Evolutionary conservation across 345 rosid genomes (phyloP).

Genomic region (Camelina neglecta): DNA sequence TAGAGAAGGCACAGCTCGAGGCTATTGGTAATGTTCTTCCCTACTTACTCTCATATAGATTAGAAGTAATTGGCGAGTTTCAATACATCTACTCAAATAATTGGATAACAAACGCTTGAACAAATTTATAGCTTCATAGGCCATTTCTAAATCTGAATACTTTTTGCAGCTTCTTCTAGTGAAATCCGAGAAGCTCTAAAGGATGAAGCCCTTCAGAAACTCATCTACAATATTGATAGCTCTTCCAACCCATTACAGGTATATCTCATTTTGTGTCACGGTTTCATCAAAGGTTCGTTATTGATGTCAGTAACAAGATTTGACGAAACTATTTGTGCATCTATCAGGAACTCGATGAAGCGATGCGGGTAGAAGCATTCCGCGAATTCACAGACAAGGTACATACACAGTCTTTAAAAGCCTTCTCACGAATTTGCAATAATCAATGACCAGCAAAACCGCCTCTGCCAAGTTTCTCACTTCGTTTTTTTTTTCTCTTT

Average conservation of each 20-base stretch:
- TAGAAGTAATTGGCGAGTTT: neutral
- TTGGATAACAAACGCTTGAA: neutral
- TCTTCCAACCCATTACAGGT: conserved; percentile 38
- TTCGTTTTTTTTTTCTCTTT: conserved; percentile 22
- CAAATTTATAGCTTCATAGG: neutral
- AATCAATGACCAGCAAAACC: conserved; percentile 15
- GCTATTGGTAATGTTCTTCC: conserved; percentile 61
- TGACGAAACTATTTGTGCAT: conserved; percentile 12
- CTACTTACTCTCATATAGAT: neutral
- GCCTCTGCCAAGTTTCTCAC: conserved; percentile 28
- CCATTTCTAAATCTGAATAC: conserved; percentile 18
- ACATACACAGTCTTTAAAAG: conserved; percentile 5
- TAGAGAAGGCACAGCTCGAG: conserved; percentile 56
- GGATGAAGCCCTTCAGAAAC: conserved; percentile 42
- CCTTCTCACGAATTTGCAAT: conserved; percentile 1
- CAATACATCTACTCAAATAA: neutral
- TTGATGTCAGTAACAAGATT: neutral
- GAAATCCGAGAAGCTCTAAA: conserved; percentile 44
- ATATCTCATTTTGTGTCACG: conserved; percentile 3
- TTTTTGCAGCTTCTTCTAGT: conserved; percentile 42
- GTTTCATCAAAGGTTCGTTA: neutral
- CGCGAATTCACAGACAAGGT: conserved; percentile 42
- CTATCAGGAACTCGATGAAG: conserved; percentile 42
- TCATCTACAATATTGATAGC: conserved; percentile 39
- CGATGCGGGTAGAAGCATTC: conserved; percentile 43